These are phyloP conservation scores for Beauveria brongniartii DNA, from an alignment of 2,329 filamentous ascomycete species.

Conservation along the genomic window DNA sequence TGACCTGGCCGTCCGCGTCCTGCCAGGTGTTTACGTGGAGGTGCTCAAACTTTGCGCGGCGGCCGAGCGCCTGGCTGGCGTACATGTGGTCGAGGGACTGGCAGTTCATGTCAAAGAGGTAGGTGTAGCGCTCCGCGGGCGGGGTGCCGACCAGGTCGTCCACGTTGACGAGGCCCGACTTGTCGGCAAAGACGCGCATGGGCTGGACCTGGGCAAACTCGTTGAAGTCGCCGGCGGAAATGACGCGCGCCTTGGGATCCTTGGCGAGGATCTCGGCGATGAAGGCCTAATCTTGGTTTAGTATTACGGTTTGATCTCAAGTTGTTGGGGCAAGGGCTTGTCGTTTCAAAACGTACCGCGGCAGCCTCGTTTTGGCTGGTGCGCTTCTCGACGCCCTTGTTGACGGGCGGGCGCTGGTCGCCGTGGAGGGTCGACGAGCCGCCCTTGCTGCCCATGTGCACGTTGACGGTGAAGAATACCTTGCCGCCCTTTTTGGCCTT, in stretches of 20 bases:
- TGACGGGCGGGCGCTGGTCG: constrained; percentile 57
- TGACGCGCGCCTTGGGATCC: constrained; percentile 48
- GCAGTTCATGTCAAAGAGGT: constrained; percentile 60
- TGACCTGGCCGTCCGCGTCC: constrained; percentile 44
- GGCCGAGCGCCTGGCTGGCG: constrained; percentile 45
- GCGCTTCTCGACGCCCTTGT: constrained; percentile 52
- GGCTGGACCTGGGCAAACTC: constrained; percentile 59
- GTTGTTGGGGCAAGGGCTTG: no score
- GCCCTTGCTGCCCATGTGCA: constrained; percentile 60
- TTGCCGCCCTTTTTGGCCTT: constrained; percentile 44
- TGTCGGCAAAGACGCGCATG: constrained; percentile 42
- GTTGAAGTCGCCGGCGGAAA: constrained; percentile 63
- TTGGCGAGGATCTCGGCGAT: constrained; percentile 47
- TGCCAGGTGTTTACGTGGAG: constrained; percentile 66
- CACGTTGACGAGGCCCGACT: constrained; percentile 51
- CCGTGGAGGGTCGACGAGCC: constrained; percentile 57
- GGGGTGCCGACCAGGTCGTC: constrained; percentile 49
- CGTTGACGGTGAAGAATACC: constrained; percentile 62
- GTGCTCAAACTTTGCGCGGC: constrained; percentile 49
- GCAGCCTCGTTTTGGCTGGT: constrained; percentile 49
- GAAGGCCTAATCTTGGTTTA: constrained; percentile 34
- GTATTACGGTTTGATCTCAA: not conserved
- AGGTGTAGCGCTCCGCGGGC: constrained; percentile 57
- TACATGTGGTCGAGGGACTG: constrained; percentile 66
- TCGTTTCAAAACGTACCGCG: constrained; percentile 35